Evolutionary conservation across 768 basidiomycete species (phyloP).

Genomic region (Coprinopsis strossmayeri): DNA sequence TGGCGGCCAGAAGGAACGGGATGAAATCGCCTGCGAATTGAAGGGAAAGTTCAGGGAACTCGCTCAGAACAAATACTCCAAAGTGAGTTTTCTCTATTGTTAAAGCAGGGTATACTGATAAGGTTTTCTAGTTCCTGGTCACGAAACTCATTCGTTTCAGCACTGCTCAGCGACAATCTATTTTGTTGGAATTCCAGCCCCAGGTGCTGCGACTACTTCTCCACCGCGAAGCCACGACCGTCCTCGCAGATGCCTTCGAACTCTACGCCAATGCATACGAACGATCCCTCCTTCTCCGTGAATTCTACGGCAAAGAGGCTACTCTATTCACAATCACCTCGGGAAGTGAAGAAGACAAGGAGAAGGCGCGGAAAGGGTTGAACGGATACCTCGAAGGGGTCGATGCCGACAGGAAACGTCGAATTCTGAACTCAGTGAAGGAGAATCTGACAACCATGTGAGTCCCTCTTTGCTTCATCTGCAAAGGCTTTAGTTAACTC

Average conservation of each 20-base stretch:
- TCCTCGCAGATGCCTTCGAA: slow-evolving; percentile 86
- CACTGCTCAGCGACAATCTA: slow-evolving; percentile 65
- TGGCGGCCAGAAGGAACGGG: slow-evolving; percentile 67
- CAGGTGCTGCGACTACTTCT: slow-evolving; percentile 71
- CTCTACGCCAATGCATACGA: slow-evolving; percentile 84
- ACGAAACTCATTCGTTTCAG: slow-evolving; percentile 74
- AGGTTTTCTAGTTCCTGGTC: slow-evolving; percentile 61
- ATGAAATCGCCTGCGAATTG: slow-evolving; percentile 78
- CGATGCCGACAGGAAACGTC: slow-evolving; percentile 56
- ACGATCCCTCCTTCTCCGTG: slow-evolving; percentile 69
- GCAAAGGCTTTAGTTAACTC: slow-evolving; percentile 1
- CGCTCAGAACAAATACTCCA: slow-evolving; percentile 86
- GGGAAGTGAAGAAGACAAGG: slow-evolving; percentile 58
- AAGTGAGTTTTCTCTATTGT: slow-evolving; percentile 38
- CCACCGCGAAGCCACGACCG: slow-evolving; percentile 78
- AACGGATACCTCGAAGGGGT: slow-evolving; percentile 58
- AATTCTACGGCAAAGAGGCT: slow-evolving; percentile 90
- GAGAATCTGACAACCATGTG: slow-evolving; percentile 74
- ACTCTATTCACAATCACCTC: slow-evolving; percentile 54
- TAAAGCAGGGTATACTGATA: neutral
- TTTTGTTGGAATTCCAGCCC: slow-evolving; percentile 74
- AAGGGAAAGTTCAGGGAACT: slow-evolving; percentile 74
- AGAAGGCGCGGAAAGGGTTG: slow-evolving; percentile 59
- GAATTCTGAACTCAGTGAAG: slow-evolving; percentile 63
- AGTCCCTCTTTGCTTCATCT: slow-evolving; percentile 19